phyloP scores from a whole-genome alignment of 345 rosid genomes.

The Geranium rotundifolium region DNA sequence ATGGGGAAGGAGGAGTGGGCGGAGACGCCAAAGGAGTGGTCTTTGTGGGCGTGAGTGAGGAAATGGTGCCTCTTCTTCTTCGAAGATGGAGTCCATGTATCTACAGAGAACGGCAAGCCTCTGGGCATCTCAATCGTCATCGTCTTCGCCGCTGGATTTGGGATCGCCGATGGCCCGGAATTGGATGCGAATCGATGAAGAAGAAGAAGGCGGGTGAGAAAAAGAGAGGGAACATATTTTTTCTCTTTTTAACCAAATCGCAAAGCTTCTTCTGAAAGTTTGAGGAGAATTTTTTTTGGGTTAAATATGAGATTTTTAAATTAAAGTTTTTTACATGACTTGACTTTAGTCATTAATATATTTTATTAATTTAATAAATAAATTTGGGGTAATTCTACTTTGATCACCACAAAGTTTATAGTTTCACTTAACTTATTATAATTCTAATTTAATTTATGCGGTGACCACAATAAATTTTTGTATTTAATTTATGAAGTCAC shows the following conservation, averaged over 20 bases:
- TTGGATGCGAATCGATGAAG: background rate
- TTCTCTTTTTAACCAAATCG: background rate
- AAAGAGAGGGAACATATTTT: background rate
- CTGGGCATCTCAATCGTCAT: slow-evolving; percentile 77
- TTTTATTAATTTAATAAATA: no score
- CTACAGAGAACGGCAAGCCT: slow-evolving; percentile 81
- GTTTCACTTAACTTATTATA: no score
- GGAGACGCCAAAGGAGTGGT: slow-evolving; percentile 56
- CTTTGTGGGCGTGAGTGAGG: slow-evolving; percentile 77
- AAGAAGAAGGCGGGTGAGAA: background rate
- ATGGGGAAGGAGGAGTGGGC: slow-evolving; percentile 44
- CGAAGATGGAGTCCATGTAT: slow-evolving; percentile 51
- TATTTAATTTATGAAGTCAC: no score
- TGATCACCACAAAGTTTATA: no score
- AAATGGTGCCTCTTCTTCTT: slow-evolving; percentile 61
- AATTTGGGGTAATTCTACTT: no score
- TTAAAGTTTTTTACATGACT: no score
- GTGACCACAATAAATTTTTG: no score
- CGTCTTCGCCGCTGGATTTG: background rate
- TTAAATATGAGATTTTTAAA: no score
- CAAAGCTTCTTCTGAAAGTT: background rate
- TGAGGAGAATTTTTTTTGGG: background rate
- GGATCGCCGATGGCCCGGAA: no score
- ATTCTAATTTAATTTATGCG: no score
- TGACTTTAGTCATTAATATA: no score